Conservation (phyloP, 768 basidiomycete genomes). For the Phylloporus rhodoxanthus region DNA sequence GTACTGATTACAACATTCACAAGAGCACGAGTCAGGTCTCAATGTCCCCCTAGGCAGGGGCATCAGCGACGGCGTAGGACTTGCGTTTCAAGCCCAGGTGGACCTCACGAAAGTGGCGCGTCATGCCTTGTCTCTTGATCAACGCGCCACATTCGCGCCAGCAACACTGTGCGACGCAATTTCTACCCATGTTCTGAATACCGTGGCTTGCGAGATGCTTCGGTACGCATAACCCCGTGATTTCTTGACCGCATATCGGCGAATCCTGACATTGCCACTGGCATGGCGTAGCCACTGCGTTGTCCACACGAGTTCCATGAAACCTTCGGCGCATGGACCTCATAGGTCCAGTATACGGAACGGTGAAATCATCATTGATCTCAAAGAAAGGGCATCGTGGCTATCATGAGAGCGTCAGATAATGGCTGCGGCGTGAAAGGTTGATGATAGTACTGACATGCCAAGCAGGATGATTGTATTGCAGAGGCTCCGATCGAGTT, state of each 20-base stretch:
- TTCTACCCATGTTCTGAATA: constrained; percentile 2
- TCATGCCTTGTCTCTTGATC: constrained; percentile 4
- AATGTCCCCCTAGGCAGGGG: neutral
- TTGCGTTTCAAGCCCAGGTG: constrained; percentile 13
- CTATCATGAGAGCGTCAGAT: neutral
- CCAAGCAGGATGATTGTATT: neutral
- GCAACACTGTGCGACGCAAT: neutral
- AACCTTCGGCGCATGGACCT: neutral
- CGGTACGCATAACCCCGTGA: neutral
- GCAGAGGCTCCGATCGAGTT: neutral
- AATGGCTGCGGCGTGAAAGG: neutral
- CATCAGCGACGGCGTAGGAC: neutral
- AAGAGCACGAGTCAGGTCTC: neutral
- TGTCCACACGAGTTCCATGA: neutral
- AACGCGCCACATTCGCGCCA: constrained; percentile 2
- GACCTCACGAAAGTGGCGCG: constrained; percentile 13
- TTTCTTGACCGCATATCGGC: constrained; percentile 1
- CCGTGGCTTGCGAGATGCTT: constrained; percentile 14
- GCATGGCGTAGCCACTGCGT: neutral
- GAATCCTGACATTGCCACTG: neutral
- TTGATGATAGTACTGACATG: constrained; percentile 5
- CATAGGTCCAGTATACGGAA: neutral
- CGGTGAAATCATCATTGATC: too few species aligned
- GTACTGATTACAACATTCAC: neutral
- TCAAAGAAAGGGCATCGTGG: neutral